Conservation (phyloP, 768 basidiomycete genomes). For the Tylopilus vinaceipallidus region DNA sequence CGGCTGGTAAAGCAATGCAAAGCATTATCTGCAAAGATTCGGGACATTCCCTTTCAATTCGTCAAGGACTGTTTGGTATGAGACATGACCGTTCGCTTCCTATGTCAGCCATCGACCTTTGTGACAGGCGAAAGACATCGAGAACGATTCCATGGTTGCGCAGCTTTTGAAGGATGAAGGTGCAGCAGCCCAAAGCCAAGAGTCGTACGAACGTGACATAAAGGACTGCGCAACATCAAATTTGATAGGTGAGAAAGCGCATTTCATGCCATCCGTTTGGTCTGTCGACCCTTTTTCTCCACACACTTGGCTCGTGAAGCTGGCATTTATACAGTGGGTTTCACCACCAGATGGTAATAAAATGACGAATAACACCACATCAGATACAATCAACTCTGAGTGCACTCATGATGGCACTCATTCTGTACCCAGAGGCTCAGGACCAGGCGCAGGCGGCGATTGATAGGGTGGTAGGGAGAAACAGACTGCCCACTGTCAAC, state of each 20-base stretch:
- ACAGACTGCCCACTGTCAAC: constrained; percentile 13
- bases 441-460: constrained; percentile 17
- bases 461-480: constrained; percentile 19
- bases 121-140: constrained; percentile 18
- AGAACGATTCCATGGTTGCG: constrained; percentile 24
- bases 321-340: constrained; percentile 16
- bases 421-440: constrained; percentile 24
- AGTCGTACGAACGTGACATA: constrained; percentile 17
- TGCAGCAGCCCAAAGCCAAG: not conserved
- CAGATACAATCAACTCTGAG: constrained; percentile 16
- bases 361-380: not conserved
- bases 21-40: constrained; percentile 11
- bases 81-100: not conserved
- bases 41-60: constrained; percentile 22
- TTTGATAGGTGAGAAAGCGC: constrained; percentile 19
- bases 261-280: not conserved
- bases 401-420: constrained; percentile 19
- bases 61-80: constrained; percentile 22
- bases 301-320: constrained; percentile 2
- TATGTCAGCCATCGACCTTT: not conserved
- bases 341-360: not conserved
- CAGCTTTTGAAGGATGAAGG: constrained; percentile 12
- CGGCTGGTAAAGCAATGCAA: constrained; percentile 8
- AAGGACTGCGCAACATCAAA: constrained; percentile 16
- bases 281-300: not conserved